phyloP scores from a whole-genome alignment of 305 asterid species.

The Andrographis paniculata region DNA sequence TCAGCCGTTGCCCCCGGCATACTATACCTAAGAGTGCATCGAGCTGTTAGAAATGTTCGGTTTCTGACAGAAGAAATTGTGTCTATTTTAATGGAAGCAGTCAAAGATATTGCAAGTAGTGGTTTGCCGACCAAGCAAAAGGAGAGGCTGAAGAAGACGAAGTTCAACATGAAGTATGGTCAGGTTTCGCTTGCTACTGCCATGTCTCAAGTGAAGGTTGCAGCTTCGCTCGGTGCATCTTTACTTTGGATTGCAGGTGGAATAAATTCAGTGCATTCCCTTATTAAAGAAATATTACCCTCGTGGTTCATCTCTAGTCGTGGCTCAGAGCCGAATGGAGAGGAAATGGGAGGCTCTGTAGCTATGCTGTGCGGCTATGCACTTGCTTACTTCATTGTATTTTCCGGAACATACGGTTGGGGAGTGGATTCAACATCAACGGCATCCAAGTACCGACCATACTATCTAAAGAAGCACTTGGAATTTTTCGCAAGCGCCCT shows the following conservation, averaged over 20 bases:
- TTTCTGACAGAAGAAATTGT: constrained; percentile 80
- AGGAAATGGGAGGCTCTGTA: constrained; percentile 50
- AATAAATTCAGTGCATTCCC: constrained; percentile 42
- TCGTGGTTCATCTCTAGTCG: constrained; percentile 78
- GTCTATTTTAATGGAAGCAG: constrained; percentile 65
- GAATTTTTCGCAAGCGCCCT: constrained; percentile 76
- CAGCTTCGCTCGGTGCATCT: constrained; percentile 86
- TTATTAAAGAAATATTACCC: constrained; percentile 74
- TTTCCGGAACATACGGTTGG: constrained; percentile 69
- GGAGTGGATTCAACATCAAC: constrained; percentile 59
- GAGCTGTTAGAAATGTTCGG: constrained; percentile 66
- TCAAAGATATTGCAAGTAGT: constrained; percentile 55
- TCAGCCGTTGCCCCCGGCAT: constrained; percentile 93
- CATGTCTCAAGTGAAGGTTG: constrained; percentile 63
- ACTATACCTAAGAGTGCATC: constrained; percentile 76
- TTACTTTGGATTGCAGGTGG: constrained; percentile 87
- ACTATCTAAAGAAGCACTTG: constrained; percentile 33
- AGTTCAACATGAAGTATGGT: constrained; percentile 52
- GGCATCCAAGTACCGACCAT: constrained; percentile 34
- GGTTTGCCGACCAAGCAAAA: constrained; percentile 46
- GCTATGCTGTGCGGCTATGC: constrained; percentile 83
- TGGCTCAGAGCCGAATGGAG: constrained; percentile 30
- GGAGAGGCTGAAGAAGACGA: constrained; percentile 63
- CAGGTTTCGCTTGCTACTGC: constrained; percentile 81
- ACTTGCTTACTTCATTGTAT: constrained; percentile 66